Evolutionary conservation across 2,329 filamentous ascomycete genomes (phyloP).

Genomic region (Hirsutella rhossiliensis): DNA sequence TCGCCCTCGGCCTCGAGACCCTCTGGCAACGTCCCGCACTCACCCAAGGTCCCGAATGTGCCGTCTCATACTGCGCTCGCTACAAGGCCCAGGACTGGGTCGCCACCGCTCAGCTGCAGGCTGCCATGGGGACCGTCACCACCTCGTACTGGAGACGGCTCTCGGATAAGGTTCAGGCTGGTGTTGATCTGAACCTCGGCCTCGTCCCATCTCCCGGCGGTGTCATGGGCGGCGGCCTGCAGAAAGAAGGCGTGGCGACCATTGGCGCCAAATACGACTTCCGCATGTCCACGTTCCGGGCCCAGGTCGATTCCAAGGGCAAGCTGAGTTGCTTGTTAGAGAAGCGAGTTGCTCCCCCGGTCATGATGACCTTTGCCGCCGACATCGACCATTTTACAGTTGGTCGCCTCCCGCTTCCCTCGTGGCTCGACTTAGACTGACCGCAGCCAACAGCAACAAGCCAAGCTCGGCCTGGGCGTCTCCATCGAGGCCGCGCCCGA

Average conservation of each 20-base stretch:
- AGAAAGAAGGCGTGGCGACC: conserved; percentile 82
- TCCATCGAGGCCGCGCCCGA: conserved; percentile 79
- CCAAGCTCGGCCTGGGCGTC: conserved; percentile 88
- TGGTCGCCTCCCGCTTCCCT: conserved; percentile 25
- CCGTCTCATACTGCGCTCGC: conserved; percentile 77
- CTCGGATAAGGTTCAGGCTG: conserved; percentile 91
- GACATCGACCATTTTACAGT: conserved; percentile 96
- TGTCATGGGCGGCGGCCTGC: conserved; percentile 62
- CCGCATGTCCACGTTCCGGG: conserved; percentile 86
- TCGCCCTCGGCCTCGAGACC: conserved; percentile 81
- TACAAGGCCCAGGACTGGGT: conserved; percentile 93
- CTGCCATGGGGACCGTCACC: conserved; percentile 72
- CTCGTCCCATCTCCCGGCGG: conserved; percentile 54
- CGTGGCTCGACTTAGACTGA: conserved; percentile 14
- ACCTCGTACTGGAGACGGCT: conserved; percentile 89
- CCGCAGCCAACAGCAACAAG: conserved; percentile 58
- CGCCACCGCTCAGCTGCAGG: conserved; percentile 75
- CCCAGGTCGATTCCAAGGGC: conserved; percentile 89
- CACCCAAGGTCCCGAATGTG: conserved; percentile 79
- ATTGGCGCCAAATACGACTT: conserved; percentile 98
- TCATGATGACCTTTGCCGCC: conserved; percentile 88
- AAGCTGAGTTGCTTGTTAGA: conserved; percentile 88
- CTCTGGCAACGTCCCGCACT: conserved; percentile 86
- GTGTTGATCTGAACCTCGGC: conserved; percentile 86
- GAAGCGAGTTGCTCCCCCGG: conserved; percentile 87